Conservation (phyloP, 73 alveolate species). For the Symbiodinium pilosum region DNA sequence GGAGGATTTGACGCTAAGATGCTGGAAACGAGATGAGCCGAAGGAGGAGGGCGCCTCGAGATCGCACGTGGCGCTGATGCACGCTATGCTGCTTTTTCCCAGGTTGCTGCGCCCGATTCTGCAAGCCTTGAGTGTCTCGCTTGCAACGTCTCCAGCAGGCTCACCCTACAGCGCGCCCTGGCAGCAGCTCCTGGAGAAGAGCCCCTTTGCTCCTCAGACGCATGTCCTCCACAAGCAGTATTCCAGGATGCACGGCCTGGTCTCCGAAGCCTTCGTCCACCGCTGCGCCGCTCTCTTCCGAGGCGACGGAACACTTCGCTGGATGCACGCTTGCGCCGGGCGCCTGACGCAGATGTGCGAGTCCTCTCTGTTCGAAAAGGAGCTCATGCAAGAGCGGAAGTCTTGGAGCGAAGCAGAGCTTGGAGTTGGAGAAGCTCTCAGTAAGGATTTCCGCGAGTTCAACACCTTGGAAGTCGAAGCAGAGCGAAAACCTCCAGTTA, state of each 20-base stretch:
- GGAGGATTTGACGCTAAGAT: constrained; percentile 22
- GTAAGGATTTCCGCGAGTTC: constrained; percentile 12
- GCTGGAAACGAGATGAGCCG: not conserved
- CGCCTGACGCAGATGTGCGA: constrained; percentile 61
- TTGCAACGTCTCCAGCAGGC: not conserved
- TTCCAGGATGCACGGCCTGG: constrained; percentile 22
- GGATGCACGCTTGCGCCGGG: constrained; percentile 63
- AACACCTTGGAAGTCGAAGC: constrained; percentile 51
- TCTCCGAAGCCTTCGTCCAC: constrained; percentile 75
- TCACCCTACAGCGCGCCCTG: constrained; percentile 27
- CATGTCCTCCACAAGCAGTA: constrained; percentile 25
- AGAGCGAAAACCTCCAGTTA: constrained; percentile 15
- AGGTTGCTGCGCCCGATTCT: constrained; percentile 33
- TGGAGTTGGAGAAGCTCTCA: not conserved
- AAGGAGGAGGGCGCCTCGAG: constrained; percentile 26
- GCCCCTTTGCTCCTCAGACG: constrained; percentile 28
- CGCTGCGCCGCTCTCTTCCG: constrained; percentile 51
- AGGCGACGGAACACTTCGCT: constrained; percentile 16
- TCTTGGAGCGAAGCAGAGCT: constrained; percentile 43
- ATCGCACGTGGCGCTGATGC: constrained; percentile 39
- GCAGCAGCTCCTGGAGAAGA: constrained; percentile 45
- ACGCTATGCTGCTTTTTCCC: constrained; percentile 48
- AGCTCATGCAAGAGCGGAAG: constrained; percentile 16
- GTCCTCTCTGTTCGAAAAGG: constrained; percentile 33
- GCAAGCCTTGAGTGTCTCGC: constrained; percentile 14